Conservation (phyloP, 768 basidiomycete species). For the Leccinum sublutescens region DNA sequence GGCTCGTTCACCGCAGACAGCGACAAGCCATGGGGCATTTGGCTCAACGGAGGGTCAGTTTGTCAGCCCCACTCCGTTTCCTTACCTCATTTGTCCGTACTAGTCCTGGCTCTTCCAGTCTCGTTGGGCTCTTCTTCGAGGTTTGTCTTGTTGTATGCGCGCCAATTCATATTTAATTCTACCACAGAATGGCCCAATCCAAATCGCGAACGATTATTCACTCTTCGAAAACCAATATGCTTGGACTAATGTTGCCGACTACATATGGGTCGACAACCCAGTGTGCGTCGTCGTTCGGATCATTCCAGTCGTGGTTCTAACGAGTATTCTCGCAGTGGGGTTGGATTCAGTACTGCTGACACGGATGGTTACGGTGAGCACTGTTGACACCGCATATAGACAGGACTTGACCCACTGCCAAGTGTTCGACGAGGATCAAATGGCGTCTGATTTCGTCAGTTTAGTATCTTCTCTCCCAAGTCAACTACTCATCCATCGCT, state of each 20-base stretch:
- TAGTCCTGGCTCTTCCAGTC: constrained; percentile 69
- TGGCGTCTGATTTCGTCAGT: constrained; percentile 51
- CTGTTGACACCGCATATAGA: background rate
- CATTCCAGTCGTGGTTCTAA: background rate
- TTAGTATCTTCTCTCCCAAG: background rate
- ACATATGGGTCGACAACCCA: constrained; percentile 74
- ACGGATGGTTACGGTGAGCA: constrained; percentile 54
- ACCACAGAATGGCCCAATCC: constrained; percentile 66
- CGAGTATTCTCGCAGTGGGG: constrained; percentile 39
- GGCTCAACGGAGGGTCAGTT: constrained; percentile 69
- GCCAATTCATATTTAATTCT: background rate
- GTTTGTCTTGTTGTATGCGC: constrained; percentile 32
- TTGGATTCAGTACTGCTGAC: constrained; percentile 66
- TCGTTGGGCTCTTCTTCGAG: constrained; percentile 64
- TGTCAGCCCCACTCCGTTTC: background rate
- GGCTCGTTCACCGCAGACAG: constrained; percentile 52
- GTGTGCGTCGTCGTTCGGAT: constrained; percentile 37
- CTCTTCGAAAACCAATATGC: constrained; percentile 51
- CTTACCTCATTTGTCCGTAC: background rate
- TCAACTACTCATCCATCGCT: constrained; percentile 2
- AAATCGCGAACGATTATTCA: constrained; percentile 50
- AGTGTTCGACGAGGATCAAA: constrained; percentile 64
- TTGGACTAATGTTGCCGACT: constrained; percentile 62
- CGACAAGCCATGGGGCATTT: constrained; percentile 67
- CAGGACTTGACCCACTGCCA: constrained; percentile 14